These are phyloP conservation scores for Daedalea quercina DNA, from an alignment of 768 basidiomycete species.

Conservation along the genomic window DNA sequence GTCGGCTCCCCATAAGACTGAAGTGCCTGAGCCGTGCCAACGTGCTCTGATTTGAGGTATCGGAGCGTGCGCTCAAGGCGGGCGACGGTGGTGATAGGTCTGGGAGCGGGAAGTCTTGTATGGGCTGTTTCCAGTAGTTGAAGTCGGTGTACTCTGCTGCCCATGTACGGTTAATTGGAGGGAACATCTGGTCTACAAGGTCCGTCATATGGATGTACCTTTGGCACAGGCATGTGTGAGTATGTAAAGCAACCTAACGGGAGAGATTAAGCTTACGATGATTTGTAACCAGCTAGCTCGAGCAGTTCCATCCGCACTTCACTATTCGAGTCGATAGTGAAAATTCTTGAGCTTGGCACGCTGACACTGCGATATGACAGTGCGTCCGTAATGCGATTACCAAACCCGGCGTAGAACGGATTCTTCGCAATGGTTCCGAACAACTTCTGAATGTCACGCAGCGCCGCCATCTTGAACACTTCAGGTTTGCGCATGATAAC, in stretches of 20 bases:
- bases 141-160: slow-evolving; percentile 92
- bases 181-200: slow-evolving; percentile 99
- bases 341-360: slow-evolving; percentile 89
- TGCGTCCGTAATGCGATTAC: slow-evolving; percentile 97
- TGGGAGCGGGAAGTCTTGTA: slow-evolving; percentile 74
- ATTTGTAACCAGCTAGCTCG: slow-evolving; percentile 96
- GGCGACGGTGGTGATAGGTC: slow-evolving; percentile 86
- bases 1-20: slow-evolving; percentile 56
- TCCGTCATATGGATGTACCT: slow-evolving; percentile 99
- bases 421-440: slow-evolving; percentile 69
- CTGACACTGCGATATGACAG: slow-evolving; percentile 96
- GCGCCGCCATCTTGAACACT: slow-evolving; percentile 99
- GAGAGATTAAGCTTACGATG: slow-evolving; percentile 53
- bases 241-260: background rate
- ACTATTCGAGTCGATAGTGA: slow-evolving; percentile 92
- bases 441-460: slow-evolving; percentile 87
- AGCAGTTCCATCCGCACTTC: slow-evolving; percentile 96
- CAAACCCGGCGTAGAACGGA: slow-evolving; percentile 96
- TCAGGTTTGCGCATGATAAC: slow-evolving; percentile 99
- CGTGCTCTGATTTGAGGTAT: slow-evolving; percentile 68
- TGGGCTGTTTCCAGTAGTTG: slow-evolving; percentile 88
- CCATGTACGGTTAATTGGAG: slow-evolving; percentile 87
- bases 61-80: slow-evolving; percentile 89
- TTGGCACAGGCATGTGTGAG: background rate
- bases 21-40: slow-evolving; percentile 72